A percentile compares a stretch with the other conserved stretches of the same genome.
phyloP scores from a whole-genome alignment of 164 flowering plant species.

The Magnolia officinalis region DNA sequence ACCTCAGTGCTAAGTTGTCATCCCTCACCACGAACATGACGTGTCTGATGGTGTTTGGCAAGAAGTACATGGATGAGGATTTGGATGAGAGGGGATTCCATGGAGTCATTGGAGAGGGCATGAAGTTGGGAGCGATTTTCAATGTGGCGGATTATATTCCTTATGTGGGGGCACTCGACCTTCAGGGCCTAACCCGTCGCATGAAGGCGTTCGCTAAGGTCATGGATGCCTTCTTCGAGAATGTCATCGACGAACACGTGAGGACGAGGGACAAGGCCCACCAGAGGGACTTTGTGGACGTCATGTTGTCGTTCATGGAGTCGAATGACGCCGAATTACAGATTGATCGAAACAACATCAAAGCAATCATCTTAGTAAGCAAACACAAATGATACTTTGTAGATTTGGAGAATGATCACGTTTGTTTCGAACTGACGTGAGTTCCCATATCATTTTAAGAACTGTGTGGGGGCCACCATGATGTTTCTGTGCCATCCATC shows the following conservation, averaged over 20 bases:
- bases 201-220: slow-evolving; percentile 2
- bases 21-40: slow-evolving; percentile 23
- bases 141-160: slow-evolving; percentile 43
- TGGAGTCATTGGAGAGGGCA: slow-evolving; percentile 35
- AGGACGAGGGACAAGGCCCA: neutral
- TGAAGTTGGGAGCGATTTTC: slow-evolving; percentile 24
- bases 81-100: slow-evolving; percentile 41
- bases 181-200: slow-evolving; percentile 4
- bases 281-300: slow-evolving; percentile 7
- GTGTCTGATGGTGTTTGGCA: slow-evolving; percentile 47
- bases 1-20: slow-evolving; percentile 22
- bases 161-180: slow-evolving; percentile 1
- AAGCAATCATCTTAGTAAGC: slow-evolving; percentile 2
- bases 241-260: slow-evolving; percentile 5
- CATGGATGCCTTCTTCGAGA: slow-evolving; percentile 3
- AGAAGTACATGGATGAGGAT: slow-evolving; percentile 35
- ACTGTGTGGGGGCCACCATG: neutral
- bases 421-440: no score
- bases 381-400: no score
- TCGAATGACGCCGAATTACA: slow-evolving; percentile 2
- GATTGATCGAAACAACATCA: neutral
- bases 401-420: no score
- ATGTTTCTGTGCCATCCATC: neutral
- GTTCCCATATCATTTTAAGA: no score
- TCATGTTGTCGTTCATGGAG: slow-evolving; percentile 3